These are phyloP conservation scores for Ramaria rubella DNA, from an alignment of 768 basidiomycete genomes.

Conservation along the genomic window DNA sequence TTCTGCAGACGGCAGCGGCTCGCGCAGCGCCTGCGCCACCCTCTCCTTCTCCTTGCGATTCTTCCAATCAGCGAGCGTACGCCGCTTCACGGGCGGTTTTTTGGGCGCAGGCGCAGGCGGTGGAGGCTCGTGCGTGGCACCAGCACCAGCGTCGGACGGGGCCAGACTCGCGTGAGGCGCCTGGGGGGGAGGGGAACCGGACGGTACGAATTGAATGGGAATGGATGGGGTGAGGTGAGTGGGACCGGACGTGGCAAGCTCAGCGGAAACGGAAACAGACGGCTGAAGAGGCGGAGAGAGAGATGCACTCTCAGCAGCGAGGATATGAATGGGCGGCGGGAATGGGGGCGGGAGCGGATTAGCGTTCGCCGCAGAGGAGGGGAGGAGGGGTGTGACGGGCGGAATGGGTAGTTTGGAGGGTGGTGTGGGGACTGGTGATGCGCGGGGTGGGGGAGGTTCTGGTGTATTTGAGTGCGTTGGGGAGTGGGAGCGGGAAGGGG, in stretches of 20 bases:
- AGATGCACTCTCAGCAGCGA: neutral
- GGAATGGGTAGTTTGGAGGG: neutral
- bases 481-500: neutral
- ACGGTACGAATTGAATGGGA: neutral
- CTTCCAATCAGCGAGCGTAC: constrained; percentile 5
- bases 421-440: too few relatives aligned
- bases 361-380: neutral
- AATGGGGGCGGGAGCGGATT: neutral
- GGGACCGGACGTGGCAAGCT: neutral
- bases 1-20: constrained; percentile 13
- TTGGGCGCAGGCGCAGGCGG: constrained; percentile 12
- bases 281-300: neutral
- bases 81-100: constrained; percentile 9
- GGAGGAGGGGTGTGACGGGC: neutral
- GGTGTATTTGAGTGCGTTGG: neutral
- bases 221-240: neutral
- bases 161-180: neutral
- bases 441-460: neutral
- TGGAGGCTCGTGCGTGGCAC: constrained; percentile 13
- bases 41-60: constrained; percentile 1
- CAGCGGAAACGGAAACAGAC: neutral
- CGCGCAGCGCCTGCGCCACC: constrained; percentile 8
- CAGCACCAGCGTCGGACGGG: too few relatives aligned
- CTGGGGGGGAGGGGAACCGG: neutral
- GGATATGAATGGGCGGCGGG: neutral